Percentiles rank a stretch among this genome's conserved stretches.
Conservation (phyloP, 805 yeast genomes). For the Nakazawaea pomicola region DNA sequence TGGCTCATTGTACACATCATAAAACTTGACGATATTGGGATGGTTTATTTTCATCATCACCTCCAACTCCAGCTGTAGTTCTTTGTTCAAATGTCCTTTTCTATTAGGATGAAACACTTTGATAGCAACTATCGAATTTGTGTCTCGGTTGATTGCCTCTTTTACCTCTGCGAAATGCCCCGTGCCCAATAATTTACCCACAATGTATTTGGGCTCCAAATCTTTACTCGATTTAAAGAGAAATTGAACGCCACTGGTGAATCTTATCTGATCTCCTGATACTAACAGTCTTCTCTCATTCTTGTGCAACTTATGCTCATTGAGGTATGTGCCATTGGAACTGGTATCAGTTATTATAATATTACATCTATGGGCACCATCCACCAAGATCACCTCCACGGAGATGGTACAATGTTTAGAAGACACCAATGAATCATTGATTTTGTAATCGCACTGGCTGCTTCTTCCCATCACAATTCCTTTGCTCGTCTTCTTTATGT, state of each 20-base stretch:
- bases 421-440: conserved; percentile 49
- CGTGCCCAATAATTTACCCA: conserved; percentile 60
- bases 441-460: conserved; percentile 50
- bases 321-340: conserved; percentile 65
- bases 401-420: conserved; percentile 57
- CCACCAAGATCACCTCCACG: conserved; percentile 30
- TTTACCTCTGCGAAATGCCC: conserved; percentile 84
- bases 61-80: conserved; percentile 60
- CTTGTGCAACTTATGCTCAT: conserved; percentile 47
- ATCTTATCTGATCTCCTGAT: conserved; percentile 59
- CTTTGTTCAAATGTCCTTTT: conserved; percentile 21
- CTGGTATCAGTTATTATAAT: conserved; percentile 50
- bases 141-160: conserved; percentile 53
- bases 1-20: conserved; percentile 51
- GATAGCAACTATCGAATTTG: conserved; percentile 65
- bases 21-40: conserved; percentile 63
- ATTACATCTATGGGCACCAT: conserved; percentile 25
- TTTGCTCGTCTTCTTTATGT: conserved; percentile 3
- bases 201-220: conserved; percentile 29
- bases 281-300: conserved; percentile 45
- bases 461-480: conserved; percentile 40
- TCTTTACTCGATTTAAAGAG: conserved; percentile 12
- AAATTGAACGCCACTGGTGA: conserved; percentile 33
- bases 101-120: conserved; percentile 54
- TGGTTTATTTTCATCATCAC: conserved; percentile 62